phyloP scores from a whole-genome alignment of 2,329 filamentous ascomycete species.

The Exserohilum rostratum region DNA sequence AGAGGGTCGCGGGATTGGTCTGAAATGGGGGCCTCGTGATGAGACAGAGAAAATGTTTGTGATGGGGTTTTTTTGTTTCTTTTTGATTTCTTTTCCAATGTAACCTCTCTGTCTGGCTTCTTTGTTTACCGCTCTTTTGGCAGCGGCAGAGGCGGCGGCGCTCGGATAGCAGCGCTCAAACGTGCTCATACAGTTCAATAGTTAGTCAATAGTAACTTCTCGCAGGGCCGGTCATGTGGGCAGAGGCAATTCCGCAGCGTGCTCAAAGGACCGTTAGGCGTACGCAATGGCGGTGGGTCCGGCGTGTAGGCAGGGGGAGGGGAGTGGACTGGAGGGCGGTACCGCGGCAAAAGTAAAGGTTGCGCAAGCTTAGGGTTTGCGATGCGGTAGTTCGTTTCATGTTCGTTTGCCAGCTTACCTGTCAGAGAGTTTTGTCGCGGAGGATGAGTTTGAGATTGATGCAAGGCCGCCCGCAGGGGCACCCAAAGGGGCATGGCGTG shows the following conservation, averaged over 20 bases:
- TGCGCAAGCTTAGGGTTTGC: slow-evolving; percentile 9
- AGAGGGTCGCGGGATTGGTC: background rate
- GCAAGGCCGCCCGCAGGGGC: slow-evolving; percentile 6
- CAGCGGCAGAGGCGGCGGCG: background rate
- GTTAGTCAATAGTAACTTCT: background rate
- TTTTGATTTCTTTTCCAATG: too few relatives aligned
- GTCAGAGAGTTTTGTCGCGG: slow-evolving; percentile 4
- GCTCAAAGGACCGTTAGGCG: background rate
- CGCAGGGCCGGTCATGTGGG: background rate
- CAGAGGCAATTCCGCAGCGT: background rate
- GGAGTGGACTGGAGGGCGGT: background rate
- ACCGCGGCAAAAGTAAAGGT: slow-evolving; percentile 6
- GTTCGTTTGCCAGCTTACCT: slow-evolving; percentile 7
- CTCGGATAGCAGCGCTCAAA: background rate
- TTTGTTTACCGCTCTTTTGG: background rate
- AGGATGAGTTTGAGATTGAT: slow-evolving; percentile 20
- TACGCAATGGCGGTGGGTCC: slow-evolving; percentile 1
- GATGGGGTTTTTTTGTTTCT: background rate
- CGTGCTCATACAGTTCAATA: background rate
- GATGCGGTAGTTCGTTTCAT: slow-evolving; percentile 15
- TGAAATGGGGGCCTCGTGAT: slow-evolving; percentile 1
- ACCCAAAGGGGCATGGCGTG: background rate
- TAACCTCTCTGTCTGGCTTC: background rate
- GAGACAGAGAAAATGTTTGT: background rate
- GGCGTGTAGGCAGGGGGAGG: background rate